These are phyloP conservation scores for Zasmidium cellare DNA, from an alignment of 2,329 filamentous ascomycete genomes.

Conservation along the genomic window DNA sequence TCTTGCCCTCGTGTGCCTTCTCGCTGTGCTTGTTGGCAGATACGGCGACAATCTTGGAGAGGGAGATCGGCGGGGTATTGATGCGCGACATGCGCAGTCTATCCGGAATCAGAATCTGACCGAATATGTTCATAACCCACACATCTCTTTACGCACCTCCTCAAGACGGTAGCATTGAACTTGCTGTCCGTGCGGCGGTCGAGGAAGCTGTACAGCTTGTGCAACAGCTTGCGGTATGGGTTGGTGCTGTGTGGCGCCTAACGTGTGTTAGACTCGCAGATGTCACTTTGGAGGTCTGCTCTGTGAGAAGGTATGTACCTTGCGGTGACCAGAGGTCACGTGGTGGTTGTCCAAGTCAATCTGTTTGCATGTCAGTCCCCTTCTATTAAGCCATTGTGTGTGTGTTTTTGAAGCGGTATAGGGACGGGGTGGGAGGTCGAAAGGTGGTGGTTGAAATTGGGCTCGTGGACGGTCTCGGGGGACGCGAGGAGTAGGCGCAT, in stretches of 20 bases:
- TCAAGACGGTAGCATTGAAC: slow-evolving; percentile 99
- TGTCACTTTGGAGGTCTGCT: slow-evolving; percentile 21
- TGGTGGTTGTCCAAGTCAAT: slow-evolving; percentile 30
- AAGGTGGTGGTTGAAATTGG: not conserved
- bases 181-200: slow-evolving; percentile 78
- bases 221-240: slow-evolving; percentile 55
- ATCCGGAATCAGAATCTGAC: slow-evolving; percentile 22
- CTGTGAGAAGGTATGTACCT: slow-evolving; percentile 17
- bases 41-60: slow-evolving; percentile 78
- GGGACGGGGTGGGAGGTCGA: not conserved
- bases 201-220: slow-evolving; percentile 36
- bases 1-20: slow-evolving; percentile 70
- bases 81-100: slow-evolving; percentile 98
- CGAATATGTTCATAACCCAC: slow-evolving; percentile 5
- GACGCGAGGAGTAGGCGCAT: not conserved
- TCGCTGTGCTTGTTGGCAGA: slow-evolving; percentile 53
- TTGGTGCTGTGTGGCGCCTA: slow-evolving; percentile 77
- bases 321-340: slow-evolving; percentile 31
- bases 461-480: not conserved
- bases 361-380: not conserved
- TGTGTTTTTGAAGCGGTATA: not conserved
- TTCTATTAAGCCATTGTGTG: not conserved
- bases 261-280: slow-evolving; percentile 27
- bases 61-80: slow-evolving; percentile 80
- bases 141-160: slow-evolving; percentile 40